phyloP scores from a whole-genome alignment of 257 asterid species.

The Scutellaria galericulata region DNA sequence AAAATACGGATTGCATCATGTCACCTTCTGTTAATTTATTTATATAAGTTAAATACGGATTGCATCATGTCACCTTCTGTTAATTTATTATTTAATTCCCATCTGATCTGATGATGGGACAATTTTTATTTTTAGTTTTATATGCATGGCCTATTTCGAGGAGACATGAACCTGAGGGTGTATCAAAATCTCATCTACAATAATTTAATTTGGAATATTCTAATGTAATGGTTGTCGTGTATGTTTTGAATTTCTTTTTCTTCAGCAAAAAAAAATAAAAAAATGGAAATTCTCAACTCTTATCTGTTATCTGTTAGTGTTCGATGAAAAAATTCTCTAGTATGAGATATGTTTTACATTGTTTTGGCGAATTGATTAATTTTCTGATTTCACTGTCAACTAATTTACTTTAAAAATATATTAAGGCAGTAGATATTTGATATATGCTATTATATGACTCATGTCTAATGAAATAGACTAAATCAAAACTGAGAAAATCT shows the following conservation, averaged over 20 bases:
- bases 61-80: constrained; percentile 29
- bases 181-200: background rate
- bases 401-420: too few relatives aligned
- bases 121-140: background rate
- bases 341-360: too few relatives aligned
- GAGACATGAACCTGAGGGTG: background rate
- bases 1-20: constrained; percentile 34
- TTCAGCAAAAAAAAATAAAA: background rate
- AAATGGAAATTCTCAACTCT: background rate
- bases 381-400: too few relatives aligned
- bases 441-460: too few relatives aligned
- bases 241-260: background rate
- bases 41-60: constrained; percentile 28
- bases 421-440: too few relatives aligned
- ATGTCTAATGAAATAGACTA: too few relatives aligned
- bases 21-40: constrained; percentile 32
- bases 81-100: constrained; percentile 30
- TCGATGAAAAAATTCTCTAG: too few relatives aligned
- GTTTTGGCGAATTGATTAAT: too few relatives aligned
- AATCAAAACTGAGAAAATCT: too few relatives aligned
- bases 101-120: constrained; percentile 32
- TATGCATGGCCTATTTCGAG: background rate
- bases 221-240: background rate
- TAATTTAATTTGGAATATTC: constrained; percentile 10
- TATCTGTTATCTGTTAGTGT: too few relatives aligned